These are phyloP conservation scores for Globisporangium perplexum DNA, from an alignment of 352 stramenopile genomes.

Conservation along the genomic window DNA sequence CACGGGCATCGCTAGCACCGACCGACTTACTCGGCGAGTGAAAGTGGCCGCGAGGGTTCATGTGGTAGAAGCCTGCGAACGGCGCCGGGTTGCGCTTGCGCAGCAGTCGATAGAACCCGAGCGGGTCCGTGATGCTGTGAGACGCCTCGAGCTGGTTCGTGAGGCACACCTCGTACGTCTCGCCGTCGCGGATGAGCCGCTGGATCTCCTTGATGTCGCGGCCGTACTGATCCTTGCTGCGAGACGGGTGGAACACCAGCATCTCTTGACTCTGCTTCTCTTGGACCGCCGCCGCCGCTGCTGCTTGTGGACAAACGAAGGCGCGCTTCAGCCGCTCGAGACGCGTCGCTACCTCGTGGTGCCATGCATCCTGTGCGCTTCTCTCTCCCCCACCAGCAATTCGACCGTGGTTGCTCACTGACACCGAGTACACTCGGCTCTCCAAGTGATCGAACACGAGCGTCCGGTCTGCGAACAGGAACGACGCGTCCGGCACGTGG, in stretches of 20 bases:
- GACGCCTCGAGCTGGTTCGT: constrained; percentile 90
- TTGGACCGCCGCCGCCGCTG: background rate
- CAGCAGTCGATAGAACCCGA: constrained; percentile 89
- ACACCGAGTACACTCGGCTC: constrained; percentile 75
- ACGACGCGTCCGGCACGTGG: constrained; percentile 80
- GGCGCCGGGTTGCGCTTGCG: constrained; percentile 92
- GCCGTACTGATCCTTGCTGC: constrained; percentile 75
- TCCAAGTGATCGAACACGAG: constrained; percentile 88
- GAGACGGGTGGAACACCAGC: constrained; percentile 46
- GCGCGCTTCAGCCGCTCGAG: constrained; percentile 3
- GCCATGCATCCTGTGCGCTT: constrained; percentile 1
- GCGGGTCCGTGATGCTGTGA: constrained; percentile 31
- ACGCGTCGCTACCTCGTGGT: background rate
- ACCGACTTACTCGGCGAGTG: background rate
- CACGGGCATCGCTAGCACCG: background rate
- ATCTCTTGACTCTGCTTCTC: background rate
- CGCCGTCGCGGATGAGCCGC: constrained; percentile 86
- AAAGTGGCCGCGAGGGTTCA: constrained; percentile 43
- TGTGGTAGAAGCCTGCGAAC: constrained; percentile 90
- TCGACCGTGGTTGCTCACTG: constrained; percentile 3
- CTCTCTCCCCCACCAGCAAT: background rate
- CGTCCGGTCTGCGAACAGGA: constrained; percentile 88
- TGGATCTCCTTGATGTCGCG: constrained; percentile 85
- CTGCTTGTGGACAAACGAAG: constrained; percentile 2
- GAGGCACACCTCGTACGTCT: constrained; percentile 96